These are phyloP conservation scores for Phytopythium mirpurense DNA, from an alignment of 352 stramenopile genomes.

Conservation along the genomic window DNA sequence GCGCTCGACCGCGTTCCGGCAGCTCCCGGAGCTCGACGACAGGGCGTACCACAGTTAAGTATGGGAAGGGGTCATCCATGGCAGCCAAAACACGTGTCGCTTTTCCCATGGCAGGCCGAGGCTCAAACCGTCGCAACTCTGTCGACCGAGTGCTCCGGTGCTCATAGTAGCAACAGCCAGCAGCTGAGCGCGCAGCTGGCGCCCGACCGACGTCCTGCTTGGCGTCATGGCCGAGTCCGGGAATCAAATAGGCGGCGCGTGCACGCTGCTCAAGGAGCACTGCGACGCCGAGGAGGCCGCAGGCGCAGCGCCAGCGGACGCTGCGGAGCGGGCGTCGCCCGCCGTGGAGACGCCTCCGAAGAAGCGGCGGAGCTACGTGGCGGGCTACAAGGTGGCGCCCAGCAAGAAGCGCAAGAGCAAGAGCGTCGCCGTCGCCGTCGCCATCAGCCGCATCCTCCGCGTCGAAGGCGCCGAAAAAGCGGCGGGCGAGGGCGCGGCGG, in stretches of 20 bases:
- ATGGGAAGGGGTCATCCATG: too few species aligned
- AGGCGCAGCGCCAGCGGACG: not conserved
- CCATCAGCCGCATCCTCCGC: not conserved
- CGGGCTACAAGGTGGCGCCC: not conserved
- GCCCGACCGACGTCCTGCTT: not conserved
- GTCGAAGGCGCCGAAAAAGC: too few species aligned
- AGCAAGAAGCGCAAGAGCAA: not conserved
- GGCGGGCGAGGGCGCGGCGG: too few species aligned
- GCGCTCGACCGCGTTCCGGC: constrained; percentile 34
- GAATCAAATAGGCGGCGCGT: not conserved
- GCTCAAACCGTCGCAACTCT: too few species aligned
- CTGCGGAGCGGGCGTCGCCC: too few species aligned
- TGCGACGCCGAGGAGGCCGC: not conserved
- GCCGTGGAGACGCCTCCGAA: not conserved
- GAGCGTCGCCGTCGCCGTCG: not conserved
- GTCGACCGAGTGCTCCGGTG: too few species aligned
- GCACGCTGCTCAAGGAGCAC: not conserved
- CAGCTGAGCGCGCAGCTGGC: not conserved
- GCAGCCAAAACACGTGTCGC: too few species aligned
- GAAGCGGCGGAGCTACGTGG: not conserved
- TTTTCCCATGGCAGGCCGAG: too few species aligned
- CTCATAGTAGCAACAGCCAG: not conserved
- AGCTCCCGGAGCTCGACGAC: constrained; percentile 18
- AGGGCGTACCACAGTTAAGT: too few species aligned
- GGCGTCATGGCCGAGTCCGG: not conserved